Percentiles rank a stretch among this genome's conserved stretches.
Evolutionary conservation across 306 rosid genomes (phyloP).

Genomic region (Casuarina glauca): DNA sequence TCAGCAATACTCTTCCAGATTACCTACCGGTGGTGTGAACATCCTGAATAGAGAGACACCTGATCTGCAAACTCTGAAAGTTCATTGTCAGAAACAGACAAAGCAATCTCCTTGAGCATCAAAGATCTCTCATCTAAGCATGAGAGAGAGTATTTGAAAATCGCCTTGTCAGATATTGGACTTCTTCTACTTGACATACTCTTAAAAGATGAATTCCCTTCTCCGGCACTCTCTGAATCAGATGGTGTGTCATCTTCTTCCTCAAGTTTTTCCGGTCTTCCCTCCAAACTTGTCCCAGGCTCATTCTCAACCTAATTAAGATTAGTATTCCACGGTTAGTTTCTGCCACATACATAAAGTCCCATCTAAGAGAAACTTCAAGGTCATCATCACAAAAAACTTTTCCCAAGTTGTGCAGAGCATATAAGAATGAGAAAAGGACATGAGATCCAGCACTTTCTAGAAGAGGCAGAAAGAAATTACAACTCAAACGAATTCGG

Average conservation of each 20-base stretch:
- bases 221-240: constrained; percentile 68
- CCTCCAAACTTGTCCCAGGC: constrained; percentile 39
- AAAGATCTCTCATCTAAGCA: constrained; percentile 73
- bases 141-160: constrained; percentile 86
- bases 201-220: constrained; percentile 49
- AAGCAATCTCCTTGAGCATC: constrained; percentile 85
- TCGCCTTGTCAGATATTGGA: constrained; percentile 64
- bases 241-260: constrained; percentile 58
- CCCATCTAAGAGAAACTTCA: background rate
- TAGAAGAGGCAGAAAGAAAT: background rate
- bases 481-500: background rate
- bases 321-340: constrained; percentile 1
- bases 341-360: background rate
- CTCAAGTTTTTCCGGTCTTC: constrained; percentile 44
- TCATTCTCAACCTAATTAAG: constrained; percentile 58
- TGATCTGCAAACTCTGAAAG: constrained; percentile 63
- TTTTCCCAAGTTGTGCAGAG: background rate
- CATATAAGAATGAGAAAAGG: background rate
- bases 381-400: background rate
- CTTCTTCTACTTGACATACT: constrained; percentile 45
- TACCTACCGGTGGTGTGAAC: constrained; percentile 89
- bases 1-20: background rate
- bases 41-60: constrained; percentile 81
- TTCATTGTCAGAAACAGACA: constrained; percentile 56
- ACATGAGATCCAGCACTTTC: background rate